Evolutionary conservation across 495 filamentous ascomycete species (phyloP).

Genomic region (Gamarada debralockiae): DNA sequence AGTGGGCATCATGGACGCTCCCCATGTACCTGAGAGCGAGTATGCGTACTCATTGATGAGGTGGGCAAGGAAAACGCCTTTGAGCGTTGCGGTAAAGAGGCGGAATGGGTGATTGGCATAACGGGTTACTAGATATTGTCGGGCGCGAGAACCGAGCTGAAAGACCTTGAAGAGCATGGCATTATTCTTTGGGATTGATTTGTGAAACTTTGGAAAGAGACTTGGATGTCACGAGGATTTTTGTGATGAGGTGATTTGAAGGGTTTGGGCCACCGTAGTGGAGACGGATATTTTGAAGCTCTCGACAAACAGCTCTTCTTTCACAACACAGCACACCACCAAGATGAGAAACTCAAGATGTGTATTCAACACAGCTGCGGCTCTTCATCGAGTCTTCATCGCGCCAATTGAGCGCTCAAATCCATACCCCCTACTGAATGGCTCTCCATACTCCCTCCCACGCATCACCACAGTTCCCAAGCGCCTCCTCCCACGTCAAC

Average conservation of each 20-base stretch:
- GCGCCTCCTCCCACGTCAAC: not conserved
- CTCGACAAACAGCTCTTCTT: not conserved
- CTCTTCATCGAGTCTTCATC: constrained; percentile 37
- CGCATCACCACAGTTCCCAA: constrained; percentile 2
- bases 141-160: not conserved
- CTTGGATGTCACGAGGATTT: constrained; percentile 4
- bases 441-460: constrained; percentile 11
- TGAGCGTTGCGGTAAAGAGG: constrained; percentile 28
- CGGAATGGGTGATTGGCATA: constrained; percentile 13
- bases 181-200: constrained; percentile 3
- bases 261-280: not conserved
- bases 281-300: not conserved
- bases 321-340: not conserved
- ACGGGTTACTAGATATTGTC: not conserved
- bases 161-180: constrained; percentile 6
- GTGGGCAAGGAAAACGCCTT: constrained; percentile 50
- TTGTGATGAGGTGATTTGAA: not conserved
- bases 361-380: constrained; percentile 34
- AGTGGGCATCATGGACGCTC: constrained; percentile 81
- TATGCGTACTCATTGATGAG: constrained; percentile 53
- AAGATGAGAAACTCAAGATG: constrained; percentile 24
- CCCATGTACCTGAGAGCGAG: constrained; percentile 47
- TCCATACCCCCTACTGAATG: constrained; percentile 10
- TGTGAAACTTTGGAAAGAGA: not conserved
- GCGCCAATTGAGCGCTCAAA: constrained; percentile 19